These are phyloP conservation scores for Orbilia javanica DNA, from an alignment of 2,329 filamentous ascomycete species.

Conservation along the genomic window DNA sequence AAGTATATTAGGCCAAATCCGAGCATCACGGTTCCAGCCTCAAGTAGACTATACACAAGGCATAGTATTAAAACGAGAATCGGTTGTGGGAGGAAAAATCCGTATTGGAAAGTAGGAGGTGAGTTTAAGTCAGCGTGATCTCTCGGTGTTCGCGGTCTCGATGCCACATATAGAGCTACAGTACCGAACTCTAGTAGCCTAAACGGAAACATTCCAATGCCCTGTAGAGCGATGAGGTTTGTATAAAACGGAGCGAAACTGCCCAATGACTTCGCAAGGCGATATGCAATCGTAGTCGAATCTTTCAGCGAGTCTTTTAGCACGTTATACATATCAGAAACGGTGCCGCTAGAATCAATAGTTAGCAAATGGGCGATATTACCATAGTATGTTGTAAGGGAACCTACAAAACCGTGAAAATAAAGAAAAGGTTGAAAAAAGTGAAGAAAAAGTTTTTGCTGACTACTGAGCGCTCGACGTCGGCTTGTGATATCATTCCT, in stretches of 20 bases:
- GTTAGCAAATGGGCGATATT: background rate
- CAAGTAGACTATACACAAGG: slow-evolving; percentile 90
- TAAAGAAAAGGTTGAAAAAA: slow-evolving; percentile 98
- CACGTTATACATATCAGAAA: slow-evolving; percentile 77
- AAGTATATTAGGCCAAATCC: slow-evolving; percentile 88
- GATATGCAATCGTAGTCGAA: slow-evolving; percentile 80
- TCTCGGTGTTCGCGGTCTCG: slow-evolving; percentile 84
- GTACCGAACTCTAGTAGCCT: slow-evolving; percentile 89
- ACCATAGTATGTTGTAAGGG: background rate
- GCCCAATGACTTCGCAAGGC: slow-evolving; percentile 81
- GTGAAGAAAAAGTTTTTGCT: slow-evolving; percentile 99
- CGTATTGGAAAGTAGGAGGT: slow-evolving; percentile 91
- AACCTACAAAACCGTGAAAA: slow-evolving; percentile 81
- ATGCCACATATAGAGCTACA: slow-evolving; percentile 84
- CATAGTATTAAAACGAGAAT: slow-evolving; percentile 95
- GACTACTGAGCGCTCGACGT: slow-evolving; percentile 92
- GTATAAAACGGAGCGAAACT: slow-evolving; percentile 85
- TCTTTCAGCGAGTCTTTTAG: slow-evolving; percentile 82
- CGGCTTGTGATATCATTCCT: slow-evolving; percentile 93
- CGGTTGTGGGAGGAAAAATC: slow-evolving; percentile 93
- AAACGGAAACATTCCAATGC: slow-evolving; percentile 92
- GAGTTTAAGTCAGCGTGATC: slow-evolving; percentile 85
- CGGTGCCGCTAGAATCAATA: slow-evolving; percentile 71
- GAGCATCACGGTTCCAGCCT: slow-evolving; percentile 82
- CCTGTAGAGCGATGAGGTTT: slow-evolving; percentile 80